Evolutionary conservation across 306 rosid species (phyloP), one percentile per base, ranked within the genome.

Genomic region (Pyrus bretschneideri): DNA sequence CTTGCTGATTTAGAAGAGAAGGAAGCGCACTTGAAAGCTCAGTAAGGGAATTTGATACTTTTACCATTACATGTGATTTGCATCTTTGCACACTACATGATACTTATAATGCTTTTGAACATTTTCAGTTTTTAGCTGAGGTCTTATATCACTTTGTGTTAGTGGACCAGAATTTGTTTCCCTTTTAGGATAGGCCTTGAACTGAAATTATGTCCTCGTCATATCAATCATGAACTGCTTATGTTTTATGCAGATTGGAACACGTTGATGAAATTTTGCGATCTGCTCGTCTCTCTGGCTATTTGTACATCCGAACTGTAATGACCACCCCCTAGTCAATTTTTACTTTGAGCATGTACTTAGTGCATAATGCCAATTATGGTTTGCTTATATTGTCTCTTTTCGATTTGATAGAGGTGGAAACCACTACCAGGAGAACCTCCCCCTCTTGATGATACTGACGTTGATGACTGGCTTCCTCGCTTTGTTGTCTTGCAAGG

Each of bases 401-500:
- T 59, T 59, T 64, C 9, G 81, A 33, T 74, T 31, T 21, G 25
- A 52, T 51, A 94, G 97, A 89, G 97, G 69, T 95, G 97, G 96
- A 78, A 87, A 31, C 85, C 88, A 54, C 86, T 95, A 63, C 97
- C 96, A 5, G 97, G 96, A 73, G 97, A 95, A 86, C 88, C 96
- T 79, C 91, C 88, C 62, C 92, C 96, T 5, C 76, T 92, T 58
- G 97, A 95, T 83, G 97, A 92, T 66, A 71, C 78, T 27, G 95
- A 92, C 0, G 76, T 92, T 73, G 95, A 94, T 79, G 97, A 92
- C 73, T 92, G 97, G 98, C 88, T 90, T 81, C 96, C 97, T 23
- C 98, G 98, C 72, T 94, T 94, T 72, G 76, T 84, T 71, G 95
- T 94, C 82, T 89, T 94, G 54, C 95, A 92, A 14, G 96, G 98